Base-by-base conservation (phyloP, 139 green algal species). In the Pycnococcus provasolii region DNA sequence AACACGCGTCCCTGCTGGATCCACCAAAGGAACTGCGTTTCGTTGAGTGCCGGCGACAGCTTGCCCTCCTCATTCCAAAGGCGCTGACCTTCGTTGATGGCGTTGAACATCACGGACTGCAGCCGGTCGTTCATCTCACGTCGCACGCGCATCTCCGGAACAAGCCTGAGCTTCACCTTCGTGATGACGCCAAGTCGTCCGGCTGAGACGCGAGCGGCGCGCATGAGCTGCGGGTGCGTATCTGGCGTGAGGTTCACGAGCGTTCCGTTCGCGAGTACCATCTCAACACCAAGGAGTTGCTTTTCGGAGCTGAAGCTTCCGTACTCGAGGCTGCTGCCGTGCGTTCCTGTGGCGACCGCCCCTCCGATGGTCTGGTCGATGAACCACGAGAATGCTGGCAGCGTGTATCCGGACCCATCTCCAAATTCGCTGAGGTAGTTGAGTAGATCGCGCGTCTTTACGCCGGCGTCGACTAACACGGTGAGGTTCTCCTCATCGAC, bases 201-300 rank as follows among this genome's bases (percentile, higher is more conserved):
- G 13, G 90, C 79, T 11, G 53, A 66, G 44, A 66, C 63, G 4
- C 61, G 59, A 26, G 71, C 6, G n/a, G 74, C 68, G 2, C 62
- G 43, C 26, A 80, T 88, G 3, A 89, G 71, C 64, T 87, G 77
- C 41, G 77, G 79, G 71, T 92, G 66, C 13, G 57, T 76, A 8
- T 77, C 70, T 9, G 74, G 53, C 0, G 77, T 81, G 57, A 91
- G 76, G 3, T 76, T 67, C n/a, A 67, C 53, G 42, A 87, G 13
- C 0, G 78, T 88, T 42, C 89, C 87, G 76, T 95, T 89, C 3
- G 84, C 85, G 26, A 90, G 64, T 42, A 90, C 79, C 58, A 91
- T 53, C 13, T 45, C 55, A 2, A 65, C 1, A 8, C 11, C 55
- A 2, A 60, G 39, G 40, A 67, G 6, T 40, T 73, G 67, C 50